Base-by-base conservation (phyloP, 2,329 filamentous ascomycete species). In the Pseudocercospora vitis region DNA sequence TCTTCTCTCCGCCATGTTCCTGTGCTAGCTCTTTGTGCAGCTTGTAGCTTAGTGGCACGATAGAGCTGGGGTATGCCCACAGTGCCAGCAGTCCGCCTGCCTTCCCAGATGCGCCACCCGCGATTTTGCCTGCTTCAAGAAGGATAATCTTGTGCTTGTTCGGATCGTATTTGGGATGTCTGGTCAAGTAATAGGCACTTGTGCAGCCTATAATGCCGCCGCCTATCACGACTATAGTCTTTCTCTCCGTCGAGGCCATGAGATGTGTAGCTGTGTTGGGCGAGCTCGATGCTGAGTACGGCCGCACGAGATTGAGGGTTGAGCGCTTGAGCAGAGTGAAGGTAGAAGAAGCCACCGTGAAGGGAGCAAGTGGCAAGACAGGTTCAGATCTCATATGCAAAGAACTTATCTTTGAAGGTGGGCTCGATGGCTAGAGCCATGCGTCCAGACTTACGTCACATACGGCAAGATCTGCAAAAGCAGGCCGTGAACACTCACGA, bases 131-230 rank as follows among this genome's bases (percentile, higher is more conserved):
- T 0, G 94, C 91, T 76, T 99, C 94, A 50, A 97, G 79, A 24
- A 99, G 78, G 1, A 88, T 95, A 65, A 97, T 86, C 49, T 79
- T 85, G 70, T 96, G 89, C 49, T 82, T 81, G 18, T 81, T 73
- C 35, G 85, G 84, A 69, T 94, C 81, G 75, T 88, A 97, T 24
- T 81, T 84, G 23, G 89, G 85, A 70, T 97, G 91, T 59, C 89
- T 85, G 2, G 91, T 94, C 37, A 97, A 78, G 68, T 86, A 97
- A 73, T 97, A 97, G 53, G 92, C 91, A 4, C 89, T 91, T 46
- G 89, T 94, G 70, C 85, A 87, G 66, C 94, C 94, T 65, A 97
- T 95, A 59, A 97, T 91, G 64, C 92, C 92, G 63, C 91, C 92
- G 63, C 92, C 91, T 12, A 72, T 63, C 3, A 72, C 62, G 4